Base-by-base conservation (phyloP, 1,139 yeast species). In the Blastobotrys apis region DNA sequence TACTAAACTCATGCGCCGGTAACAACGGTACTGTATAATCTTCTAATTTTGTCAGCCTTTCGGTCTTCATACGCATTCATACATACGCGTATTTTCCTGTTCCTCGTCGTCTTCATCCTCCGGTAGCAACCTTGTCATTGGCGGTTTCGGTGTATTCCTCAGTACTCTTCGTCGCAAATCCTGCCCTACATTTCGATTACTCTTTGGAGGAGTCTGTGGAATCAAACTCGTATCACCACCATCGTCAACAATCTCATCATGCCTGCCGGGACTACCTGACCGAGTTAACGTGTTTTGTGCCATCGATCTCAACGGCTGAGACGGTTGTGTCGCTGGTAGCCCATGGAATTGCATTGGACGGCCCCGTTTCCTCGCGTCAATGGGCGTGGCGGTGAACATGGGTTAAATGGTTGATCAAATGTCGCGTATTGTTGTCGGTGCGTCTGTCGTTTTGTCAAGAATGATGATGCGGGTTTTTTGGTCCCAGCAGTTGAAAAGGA, bases 371-470 rank as follows among this genome's bases (percentile, higher is more conserved):
- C 49, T 35, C 27, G 44, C 47, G 20, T 43, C 32, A 25, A 47
- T 45, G 19, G 50, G 50, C 31, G 50, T 47, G 23, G 33, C 36
- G 9, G 44, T 42, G 36, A 47, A 47, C 50, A 47, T 39, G 3
- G 16, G n/a, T n/a, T n/a, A n/a, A n/a, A n/a, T n/a, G n/a, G n/a
- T n/a, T n/a, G n/a, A n/a, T n/a, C n/a, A n/a, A n/a, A n/a, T n/a
- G n/a, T n/a, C n/a, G n/a, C n/a, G n/a, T n/a, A n/a, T n/a, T n/a
- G n/a, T n/a, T n/a, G n/a, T n/a, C n/a, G n/a, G n/a, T n/a, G n/a
- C n/a, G n/a, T n/a, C n/a, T n/a, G n/a, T n/a, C n/a, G n/a, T n/a
- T n/a, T n/a, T n/a, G n/a, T n/a, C n/a, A n/a, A n/a, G n/a, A n/a
- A n/a, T n/a, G n/a, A n/a, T n/a, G n/a, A n/a, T n/a, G n/a, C n/a